Conservation (phyloP, 1,139 yeast species). For the Pichia sp. region DNA sequence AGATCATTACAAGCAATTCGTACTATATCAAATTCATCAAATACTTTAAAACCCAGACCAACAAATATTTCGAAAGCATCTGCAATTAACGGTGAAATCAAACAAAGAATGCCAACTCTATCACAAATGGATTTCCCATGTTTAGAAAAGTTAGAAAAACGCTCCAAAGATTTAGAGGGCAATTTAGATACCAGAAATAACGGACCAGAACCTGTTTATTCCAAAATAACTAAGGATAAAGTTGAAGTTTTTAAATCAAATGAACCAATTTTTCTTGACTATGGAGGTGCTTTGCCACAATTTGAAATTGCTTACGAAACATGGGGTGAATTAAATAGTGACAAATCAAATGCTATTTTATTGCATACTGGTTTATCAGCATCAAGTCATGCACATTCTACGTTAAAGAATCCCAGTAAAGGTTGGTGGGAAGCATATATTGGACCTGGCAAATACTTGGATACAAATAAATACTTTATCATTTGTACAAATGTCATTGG, state of each 20-base stretch:
- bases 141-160: slow-evolving; percentile 65
- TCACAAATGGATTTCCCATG: slow-evolving; percentile 81
- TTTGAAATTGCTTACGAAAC: slow-evolving; percentile 84
- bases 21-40: neutral
- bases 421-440: slow-evolving; percentile 98
- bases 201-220: slow-evolving; percentile 84
- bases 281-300: slow-evolving; percentile 72
- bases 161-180: slow-evolving; percentile 46
- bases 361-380: slow-evolving; percentile 91
- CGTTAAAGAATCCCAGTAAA: slow-evolving; percentile 55
- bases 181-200: slow-evolving; percentile 24
- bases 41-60: slow-evolving; percentile 22
- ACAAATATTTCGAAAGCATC: slow-evolving; percentile 18
- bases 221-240: slow-evolving; percentile 64
- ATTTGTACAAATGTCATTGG: slow-evolving; percentile 89
- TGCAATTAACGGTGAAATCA: slow-evolving; percentile 26
- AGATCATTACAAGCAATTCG: neutral
- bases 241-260: slow-evolving; percentile 45
- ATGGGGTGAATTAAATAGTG: slow-evolving; percentile 70
- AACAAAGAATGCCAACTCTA: slow-evolving; percentile 34
- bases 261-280: slow-evolving; percentile 63
- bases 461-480: slow-evolving; percentile 73
- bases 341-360: slow-evolving; percentile 63
- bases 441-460: slow-evolving; percentile 75
- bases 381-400: slow-evolving; percentile 91